phyloP scores from a whole-genome alignment of 2,329 filamentous ascomycete genomes.

The Colletotrichum zoysiae region DNA sequence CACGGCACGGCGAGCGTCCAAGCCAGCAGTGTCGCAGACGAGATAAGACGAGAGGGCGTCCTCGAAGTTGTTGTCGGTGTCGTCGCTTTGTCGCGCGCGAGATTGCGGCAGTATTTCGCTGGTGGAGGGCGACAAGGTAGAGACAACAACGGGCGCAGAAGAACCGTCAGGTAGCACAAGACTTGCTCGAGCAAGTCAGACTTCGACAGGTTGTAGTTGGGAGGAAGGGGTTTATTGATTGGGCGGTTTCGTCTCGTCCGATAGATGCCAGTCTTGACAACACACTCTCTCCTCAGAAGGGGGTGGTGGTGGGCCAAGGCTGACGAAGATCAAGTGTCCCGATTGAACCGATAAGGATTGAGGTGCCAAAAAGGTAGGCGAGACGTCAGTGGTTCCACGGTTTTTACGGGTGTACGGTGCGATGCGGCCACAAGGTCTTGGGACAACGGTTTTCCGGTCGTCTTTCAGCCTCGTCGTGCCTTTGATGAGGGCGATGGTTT shows the following conservation, averaged over 20 bases:
- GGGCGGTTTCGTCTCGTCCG: conserved; percentile 33
- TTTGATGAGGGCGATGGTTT: conserved; percentile 27
- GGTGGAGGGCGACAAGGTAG: conserved; percentile 12
- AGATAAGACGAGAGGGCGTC: neutral
- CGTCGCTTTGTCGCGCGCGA: conserved; percentile 13
- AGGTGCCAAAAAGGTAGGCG: conserved; percentile 3
- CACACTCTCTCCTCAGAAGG: conserved; percentile 29
- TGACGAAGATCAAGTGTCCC: conserved; percentile 21
- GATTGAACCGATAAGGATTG: conserved; percentile 34
- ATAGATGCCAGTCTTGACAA: conserved; percentile 27
- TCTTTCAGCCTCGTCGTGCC: conserved; percentile 23
- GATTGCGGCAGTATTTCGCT: conserved; percentile 12
- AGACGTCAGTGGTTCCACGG: conserved; percentile 14
- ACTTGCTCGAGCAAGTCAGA: conserved; percentile 11
- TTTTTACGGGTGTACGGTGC: conserved; percentile 7
- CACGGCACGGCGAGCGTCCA: conserved; percentile 25
- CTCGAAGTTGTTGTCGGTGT: conserved; percentile 13
- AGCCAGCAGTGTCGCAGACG: conserved; percentile 9
- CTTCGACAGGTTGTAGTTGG: neutral
- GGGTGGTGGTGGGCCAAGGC: conserved; percentile 35
- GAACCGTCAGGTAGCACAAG: conserved; percentile 24
- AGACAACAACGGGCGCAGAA: conserved; percentile 14
- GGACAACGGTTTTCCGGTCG: conserved; percentile 5
- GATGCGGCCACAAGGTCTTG: conserved; percentile 5
- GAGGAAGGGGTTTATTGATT: conserved; percentile 25